Base-by-base conservation (phyloP, 495 filamentous ascomycete species). In the Acidiella bohemica region DNA sequence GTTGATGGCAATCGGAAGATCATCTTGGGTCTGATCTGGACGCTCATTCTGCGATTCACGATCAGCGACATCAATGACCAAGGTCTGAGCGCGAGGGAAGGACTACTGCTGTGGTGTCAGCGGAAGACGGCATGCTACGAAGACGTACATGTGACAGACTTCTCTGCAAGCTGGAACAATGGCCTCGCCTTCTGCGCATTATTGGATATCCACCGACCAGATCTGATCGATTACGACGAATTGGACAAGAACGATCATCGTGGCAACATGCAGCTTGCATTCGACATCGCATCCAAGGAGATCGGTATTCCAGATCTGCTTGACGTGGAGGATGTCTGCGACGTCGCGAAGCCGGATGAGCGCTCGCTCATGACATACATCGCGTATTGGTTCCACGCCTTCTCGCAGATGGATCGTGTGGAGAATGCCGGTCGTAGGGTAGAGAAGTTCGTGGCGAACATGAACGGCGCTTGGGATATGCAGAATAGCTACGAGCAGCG, bases 381-480 rank as follows among this genome's bases (percentile, higher is more conserved):
- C 49, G 90, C 90, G 44, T 96, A 96, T 61, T 97, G 92, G 90
- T 97, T 96, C 70, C 90, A 97, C 53, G 92, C 90, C 42, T 97
- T 97, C 54, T 94, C 87, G 17, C 86, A 95, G 55, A 83, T 97
- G 73, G 90, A 97, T 60, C 73, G 85, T 47, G 92, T 97, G 10
- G 90, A 97, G 56, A 97, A 96, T 57, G 92, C 92, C 2, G 90
- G 90, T 2, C 73, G 90, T 39, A 73, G 90, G 42, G 90, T 97
- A 2, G 90, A 97, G 66, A 97, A 97, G 65, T 97, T 97, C 51
- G 82, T 96, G 32, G 84, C 81, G 55, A 94, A 90, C 54, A 96
- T 96, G 90, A 85, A 94, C 49, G 90, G 88, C n/a, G 86, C 90
- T 3, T 96, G 92, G 90, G 86, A 92, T 55, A 97, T 97, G 90